A percentile compares a stretch with the other conserved stretches of the same genome.
These are phyloP conservation scores for Pyrus pyrifolia DNA, from an alignment of 306 rosid genomes.

Conservation along the genomic window DNA sequence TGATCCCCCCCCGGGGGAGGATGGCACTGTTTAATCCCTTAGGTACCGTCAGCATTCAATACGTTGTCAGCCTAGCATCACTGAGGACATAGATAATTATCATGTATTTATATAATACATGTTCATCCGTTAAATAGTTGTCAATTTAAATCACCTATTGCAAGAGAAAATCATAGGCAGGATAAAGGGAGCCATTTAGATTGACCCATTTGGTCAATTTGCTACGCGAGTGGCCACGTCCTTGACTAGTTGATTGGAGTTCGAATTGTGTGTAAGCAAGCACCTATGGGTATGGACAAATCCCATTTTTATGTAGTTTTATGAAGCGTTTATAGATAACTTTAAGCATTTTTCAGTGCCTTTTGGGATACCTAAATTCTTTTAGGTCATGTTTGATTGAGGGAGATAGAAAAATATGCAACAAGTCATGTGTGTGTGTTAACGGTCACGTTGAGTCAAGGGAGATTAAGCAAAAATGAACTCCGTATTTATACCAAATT, in stretches of 20 bases:
- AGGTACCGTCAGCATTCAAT: neutral
- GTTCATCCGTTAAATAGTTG: too few species aligned
- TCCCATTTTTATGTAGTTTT: too few species aligned
- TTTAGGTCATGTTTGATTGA: neutral
- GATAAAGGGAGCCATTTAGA: conserved; percentile 16
- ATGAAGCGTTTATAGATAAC: neutral
- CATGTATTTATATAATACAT: neutral
- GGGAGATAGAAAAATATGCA: neutral
- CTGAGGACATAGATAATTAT: too few species aligned
- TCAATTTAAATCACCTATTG: too few species aligned
- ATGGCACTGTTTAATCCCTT: conserved; percentile 6
- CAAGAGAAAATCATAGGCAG: too few species aligned
- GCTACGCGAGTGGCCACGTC: conserved; percentile 22
- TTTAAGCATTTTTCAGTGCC: neutral
- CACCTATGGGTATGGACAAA: neutral
- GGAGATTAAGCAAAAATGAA: too few species aligned
- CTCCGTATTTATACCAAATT: too few species aligned
- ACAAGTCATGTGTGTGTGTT: too few species aligned
- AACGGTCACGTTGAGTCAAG: too few species aligned
- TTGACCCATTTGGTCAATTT: conserved; percentile 26
- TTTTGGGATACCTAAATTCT: too few species aligned
- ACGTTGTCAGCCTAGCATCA: too few species aligned
- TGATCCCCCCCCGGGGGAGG: neutral
- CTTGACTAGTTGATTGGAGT: conserved; percentile 6
- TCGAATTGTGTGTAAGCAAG: neutral